These are phyloP conservation scores for Talaromyces nanjingensis DNA, from an alignment of 495 filamentous ascomycete genomes.

Conservation along the genomic window DNA sequence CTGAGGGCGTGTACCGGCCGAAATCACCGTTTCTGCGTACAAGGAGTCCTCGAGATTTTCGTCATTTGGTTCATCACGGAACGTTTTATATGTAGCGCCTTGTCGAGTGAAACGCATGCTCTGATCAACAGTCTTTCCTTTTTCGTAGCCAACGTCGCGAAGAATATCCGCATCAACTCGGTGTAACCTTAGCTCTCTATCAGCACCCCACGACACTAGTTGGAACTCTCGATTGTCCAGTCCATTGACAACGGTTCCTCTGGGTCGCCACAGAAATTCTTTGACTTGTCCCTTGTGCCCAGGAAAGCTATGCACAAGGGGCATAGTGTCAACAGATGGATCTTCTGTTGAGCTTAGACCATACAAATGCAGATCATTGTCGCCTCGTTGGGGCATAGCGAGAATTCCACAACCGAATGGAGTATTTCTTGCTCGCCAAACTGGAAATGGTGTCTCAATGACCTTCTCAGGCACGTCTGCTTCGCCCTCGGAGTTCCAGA, in stretches of 20 bases:
- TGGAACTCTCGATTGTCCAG: conserved; percentile 89
- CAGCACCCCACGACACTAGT: conserved; percentile 86
- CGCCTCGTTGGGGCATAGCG: conserved; percentile 86
- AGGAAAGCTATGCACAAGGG: conserved; percentile 63
- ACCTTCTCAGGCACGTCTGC: conserved; percentile 61
- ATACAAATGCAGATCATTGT: conserved; percentile 79
- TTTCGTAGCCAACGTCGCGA: conserved; percentile 67
- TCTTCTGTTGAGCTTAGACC: conserved; percentile 52
- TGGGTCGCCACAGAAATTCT: conserved; percentile 86
- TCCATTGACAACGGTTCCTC: conserved; percentile 63
- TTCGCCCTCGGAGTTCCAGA: conserved; percentile 74
- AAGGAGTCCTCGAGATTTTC: conserved; percentile 26
- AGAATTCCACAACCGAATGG: conserved; percentile 83
- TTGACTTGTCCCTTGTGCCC: conserved; percentile 84
- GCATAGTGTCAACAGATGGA: conserved; percentile 35
- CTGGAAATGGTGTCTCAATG: conserved; percentile 75
- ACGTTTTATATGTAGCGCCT: conserved; percentile 81
- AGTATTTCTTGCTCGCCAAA: conserved; percentile 90
- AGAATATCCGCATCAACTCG: conserved; percentile 59
- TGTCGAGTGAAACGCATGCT: conserved; percentile 70
- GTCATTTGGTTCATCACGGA: conserved; percentile 51
- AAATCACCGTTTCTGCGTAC: conserved; percentile 11
- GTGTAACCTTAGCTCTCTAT: conserved; percentile 75
- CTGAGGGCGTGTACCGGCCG: conserved; percentile 17
- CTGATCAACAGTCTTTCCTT: conserved; percentile 56